Percentiles rank a stretch among this genome's conserved stretches.
Evolutionary conservation across 441 rosid species (phyloP).

Genomic region (Metrosideros polymorpha): DNA sequence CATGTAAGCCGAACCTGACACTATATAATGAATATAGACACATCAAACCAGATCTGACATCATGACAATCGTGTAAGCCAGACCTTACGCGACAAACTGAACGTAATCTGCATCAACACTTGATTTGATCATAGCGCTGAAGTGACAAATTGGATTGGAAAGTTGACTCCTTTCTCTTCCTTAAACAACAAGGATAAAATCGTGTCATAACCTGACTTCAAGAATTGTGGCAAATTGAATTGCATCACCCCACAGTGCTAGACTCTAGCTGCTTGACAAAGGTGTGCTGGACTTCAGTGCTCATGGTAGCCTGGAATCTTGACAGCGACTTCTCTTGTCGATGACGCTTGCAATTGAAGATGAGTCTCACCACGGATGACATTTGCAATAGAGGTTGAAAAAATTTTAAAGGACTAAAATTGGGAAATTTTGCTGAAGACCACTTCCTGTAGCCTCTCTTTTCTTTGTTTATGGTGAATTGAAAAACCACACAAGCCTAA

Average conservation of each 20-base stretch:
- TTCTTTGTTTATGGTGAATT: not conserved
- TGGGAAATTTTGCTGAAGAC: not conserved
- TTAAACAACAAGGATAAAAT: not conserved
- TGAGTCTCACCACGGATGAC: not conserved
- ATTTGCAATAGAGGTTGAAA: not conserved
- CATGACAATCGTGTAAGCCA: not conserved
- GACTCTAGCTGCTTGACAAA: not conserved
- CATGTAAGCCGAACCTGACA: not conserved
- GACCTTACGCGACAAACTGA: not conserved
- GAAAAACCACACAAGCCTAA: not conserved
- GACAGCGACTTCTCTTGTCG: not conserved
- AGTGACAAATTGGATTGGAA: not conserved
- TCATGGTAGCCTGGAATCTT: not conserved
- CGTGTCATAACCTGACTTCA: not conserved
- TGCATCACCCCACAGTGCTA: not conserved
- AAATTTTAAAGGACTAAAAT: not conserved
- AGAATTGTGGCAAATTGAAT: not conserved
- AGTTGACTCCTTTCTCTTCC: not conserved
- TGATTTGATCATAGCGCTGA: not conserved
- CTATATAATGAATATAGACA: not conserved
- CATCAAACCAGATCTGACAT: not conserved
- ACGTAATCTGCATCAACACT: not conserved
- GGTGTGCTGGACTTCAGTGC: not conserved
- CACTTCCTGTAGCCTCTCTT: not conserved
- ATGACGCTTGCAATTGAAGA: not conserved